Conservation (phyloP, 129 eudicot genomes). For the Chrysanthemum makinoi region DNA sequence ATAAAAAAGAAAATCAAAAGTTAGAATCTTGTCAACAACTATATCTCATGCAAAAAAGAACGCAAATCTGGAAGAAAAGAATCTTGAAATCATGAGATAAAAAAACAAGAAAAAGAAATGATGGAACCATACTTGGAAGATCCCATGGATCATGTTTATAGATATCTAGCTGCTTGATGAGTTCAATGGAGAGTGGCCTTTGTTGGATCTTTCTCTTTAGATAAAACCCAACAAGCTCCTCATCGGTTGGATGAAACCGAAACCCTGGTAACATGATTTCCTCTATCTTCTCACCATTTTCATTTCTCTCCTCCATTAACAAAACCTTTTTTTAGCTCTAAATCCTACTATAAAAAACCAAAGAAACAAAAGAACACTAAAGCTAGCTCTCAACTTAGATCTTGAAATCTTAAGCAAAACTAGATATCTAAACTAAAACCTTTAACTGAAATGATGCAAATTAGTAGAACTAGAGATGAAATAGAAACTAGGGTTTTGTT, state of each 20-base stretch:
- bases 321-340: conserved; percentile 6
- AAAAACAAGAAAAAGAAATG: conserved; percentile 3
- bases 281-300: conserved; percentile 48
- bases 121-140: conserved; percentile 74
- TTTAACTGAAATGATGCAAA: neutral
- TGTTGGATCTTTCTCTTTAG: conserved; percentile 84
- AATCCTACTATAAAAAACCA: conserved; percentile 1
- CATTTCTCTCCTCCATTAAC: conserved; percentile 58
- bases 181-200: conserved; percentile 83
- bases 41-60: conserved; percentile 11
- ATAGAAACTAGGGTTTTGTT: conserved; percentile 28
- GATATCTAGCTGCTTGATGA: conserved; percentile 85
- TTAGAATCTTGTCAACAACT: conserved; percentile 11
- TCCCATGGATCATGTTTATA: conserved; percentile 97
- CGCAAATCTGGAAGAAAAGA: neutral
- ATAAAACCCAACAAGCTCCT: conserved; percentile 94
- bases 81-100: conserved; percentile 4
- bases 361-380: neutral
- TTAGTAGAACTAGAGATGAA: conserved; percentile 8
- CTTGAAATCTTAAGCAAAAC: conserved; percentile 13
- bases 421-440: neutral
- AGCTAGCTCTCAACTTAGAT: conserved; percentile 19
- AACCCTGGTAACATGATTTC: conserved; percentile 93
- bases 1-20: neutral
- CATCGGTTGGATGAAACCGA: conserved; percentile 97